These are phyloP conservation scores for Venturia pyrina DNA, from an alignment of 2,329 filamentous ascomycete genomes.

Conservation along the genomic window DNA sequence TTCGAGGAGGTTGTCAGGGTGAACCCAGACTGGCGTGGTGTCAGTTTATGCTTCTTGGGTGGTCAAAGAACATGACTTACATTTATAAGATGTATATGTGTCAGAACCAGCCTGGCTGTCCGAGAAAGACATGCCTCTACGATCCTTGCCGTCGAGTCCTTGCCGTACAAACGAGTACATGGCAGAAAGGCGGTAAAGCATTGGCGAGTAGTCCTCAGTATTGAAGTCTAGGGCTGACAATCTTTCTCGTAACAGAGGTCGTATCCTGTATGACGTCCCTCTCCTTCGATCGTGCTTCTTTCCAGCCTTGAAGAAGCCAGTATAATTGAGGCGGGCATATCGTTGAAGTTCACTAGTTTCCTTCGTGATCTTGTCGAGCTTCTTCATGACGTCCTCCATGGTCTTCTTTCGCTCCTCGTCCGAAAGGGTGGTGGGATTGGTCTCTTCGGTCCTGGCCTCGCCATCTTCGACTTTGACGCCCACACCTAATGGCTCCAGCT, in stretches of 20 bases:
- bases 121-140: slow-evolving; percentile 34
- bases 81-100: slow-evolving; percentile 78
- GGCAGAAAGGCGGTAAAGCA: slow-evolving; percentile 79
- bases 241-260: slow-evolving; percentile 83
- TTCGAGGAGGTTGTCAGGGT: slow-evolving; percentile 88
- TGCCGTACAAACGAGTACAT: slow-evolving; percentile 95
- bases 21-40: slow-evolving; percentile 67
- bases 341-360: slow-evolving; percentile 90
- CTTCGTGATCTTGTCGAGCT: slow-evolving; percentile 80
- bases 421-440: slow-evolving; percentile 19
- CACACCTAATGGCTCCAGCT: slow-evolving; percentile 48
- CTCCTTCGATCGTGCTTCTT: slow-evolving; percentile 98
- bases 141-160: slow-evolving; percentile 54
- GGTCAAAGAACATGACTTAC: slow-evolving; percentile 35
- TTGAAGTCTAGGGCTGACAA: slow-evolving; percentile 88
- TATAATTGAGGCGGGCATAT: slow-evolving; percentile 94
- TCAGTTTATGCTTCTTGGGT: slow-evolving; percentile 17
- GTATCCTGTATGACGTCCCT: slow-evolving; percentile 75
- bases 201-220: slow-evolving; percentile 82
- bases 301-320: slow-evolving; percentile 92
- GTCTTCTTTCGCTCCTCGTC: slow-evolving; percentile 38
- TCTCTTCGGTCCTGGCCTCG: slow-evolving; percentile 19
- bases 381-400: slow-evolving; percentile 61
- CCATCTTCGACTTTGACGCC: slow-evolving; percentile 23
- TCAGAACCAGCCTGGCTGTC: slow-evolving; percentile 39